Percentiles rank a stretch among this genome's conserved stretches.
phyloP scores from a whole-genome alignment of 225 moss, liverwort and hornwort genomes.

The Climacium dendroides region DNA sequence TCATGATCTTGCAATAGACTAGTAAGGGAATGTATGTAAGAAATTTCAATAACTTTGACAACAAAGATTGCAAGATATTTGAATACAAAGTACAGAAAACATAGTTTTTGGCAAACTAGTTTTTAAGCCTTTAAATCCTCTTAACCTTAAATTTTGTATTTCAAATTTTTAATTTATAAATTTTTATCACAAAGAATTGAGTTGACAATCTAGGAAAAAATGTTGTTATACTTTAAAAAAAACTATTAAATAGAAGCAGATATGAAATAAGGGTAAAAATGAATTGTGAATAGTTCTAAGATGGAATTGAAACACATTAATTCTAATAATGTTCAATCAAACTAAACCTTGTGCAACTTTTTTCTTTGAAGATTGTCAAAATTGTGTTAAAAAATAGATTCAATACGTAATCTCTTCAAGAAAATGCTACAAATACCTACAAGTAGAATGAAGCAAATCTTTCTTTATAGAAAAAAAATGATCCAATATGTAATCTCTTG shows the following conservation, averaged over 20 bases:
- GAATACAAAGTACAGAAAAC: too few species aligned
- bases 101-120: background rate
- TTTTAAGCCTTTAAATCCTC: background rate
- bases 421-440: fast-evolving
- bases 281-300: background rate
- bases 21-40: fast-evolving
- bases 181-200: background rate
- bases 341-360: background rate
- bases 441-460: background rate
- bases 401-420: background rate
- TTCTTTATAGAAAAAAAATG: background rate
- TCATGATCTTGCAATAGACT: background rate
- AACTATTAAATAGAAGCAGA: fast-evolving
- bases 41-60: background rate
- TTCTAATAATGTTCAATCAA: background rate
- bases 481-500: background rate
- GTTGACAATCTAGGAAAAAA: fast-evolving
- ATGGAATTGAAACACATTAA: background rate
- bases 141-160: background rate
- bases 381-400: fast-evolving
- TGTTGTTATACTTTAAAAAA: background rate
- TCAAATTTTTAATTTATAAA: fast-evolving
- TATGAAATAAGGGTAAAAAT: fast-evolving
- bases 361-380: background rate
- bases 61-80: background rate